Conservation (phyloP, 2,329 filamentous ascomycete species). For the Coniochaeta hoffmannii region DNA sequence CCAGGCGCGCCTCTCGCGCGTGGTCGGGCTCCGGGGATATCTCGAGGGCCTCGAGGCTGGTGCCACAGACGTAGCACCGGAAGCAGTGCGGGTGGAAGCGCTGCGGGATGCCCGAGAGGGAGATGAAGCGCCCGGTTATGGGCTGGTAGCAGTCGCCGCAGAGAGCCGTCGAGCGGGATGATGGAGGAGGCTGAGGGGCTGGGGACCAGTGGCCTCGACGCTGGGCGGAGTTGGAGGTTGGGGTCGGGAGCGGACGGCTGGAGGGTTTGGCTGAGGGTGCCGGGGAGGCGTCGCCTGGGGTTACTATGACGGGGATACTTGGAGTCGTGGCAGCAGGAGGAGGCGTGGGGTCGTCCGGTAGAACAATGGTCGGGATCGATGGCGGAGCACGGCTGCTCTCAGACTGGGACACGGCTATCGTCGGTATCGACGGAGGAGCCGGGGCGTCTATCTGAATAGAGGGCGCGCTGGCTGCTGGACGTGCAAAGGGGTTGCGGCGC, state of each 20-base stretch:
- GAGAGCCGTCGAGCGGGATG: conserved; percentile 54
- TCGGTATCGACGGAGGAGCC: conserved; percentile 35
- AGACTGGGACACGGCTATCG: conserved; percentile 27
- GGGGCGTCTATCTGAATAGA: conserved; percentile 37
- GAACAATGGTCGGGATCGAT: conserved; percentile 32
- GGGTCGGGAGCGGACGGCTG: conserved; percentile 40
- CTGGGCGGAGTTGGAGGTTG: conserved; percentile 25
- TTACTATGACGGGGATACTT: conserved; percentile 33
- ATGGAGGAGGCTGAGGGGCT: conserved; percentile 33
- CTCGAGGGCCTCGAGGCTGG: conserved; percentile 85
- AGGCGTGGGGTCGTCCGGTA: conserved; percentile 23
- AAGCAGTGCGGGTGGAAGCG: conserved; percentile 95
- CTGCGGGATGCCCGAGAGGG: conserved; percentile 61
- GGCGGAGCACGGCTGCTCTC: conserved; percentile 9
- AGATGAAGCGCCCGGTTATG: conserved; percentile 87
- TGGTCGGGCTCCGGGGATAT: conserved; percentile 87
- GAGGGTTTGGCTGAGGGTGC: conserved; percentile 19
- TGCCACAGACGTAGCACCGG: conserved; percentile 78
- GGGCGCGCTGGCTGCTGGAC: conserved; percentile 21
- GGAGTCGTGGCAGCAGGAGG: conserved; percentile 12
- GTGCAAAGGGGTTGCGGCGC: conserved; percentile 24
- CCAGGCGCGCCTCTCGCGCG: conserved; percentile 62
- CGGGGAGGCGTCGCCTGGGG: conserved; percentile 30
- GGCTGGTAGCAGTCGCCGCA: conserved; percentile 79
- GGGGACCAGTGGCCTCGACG: conserved; percentile 53